phyloP scores from a whole-genome alignment of 2,329 filamentous ascomycete species.

The Aspergillus thermomutatus region DNA sequence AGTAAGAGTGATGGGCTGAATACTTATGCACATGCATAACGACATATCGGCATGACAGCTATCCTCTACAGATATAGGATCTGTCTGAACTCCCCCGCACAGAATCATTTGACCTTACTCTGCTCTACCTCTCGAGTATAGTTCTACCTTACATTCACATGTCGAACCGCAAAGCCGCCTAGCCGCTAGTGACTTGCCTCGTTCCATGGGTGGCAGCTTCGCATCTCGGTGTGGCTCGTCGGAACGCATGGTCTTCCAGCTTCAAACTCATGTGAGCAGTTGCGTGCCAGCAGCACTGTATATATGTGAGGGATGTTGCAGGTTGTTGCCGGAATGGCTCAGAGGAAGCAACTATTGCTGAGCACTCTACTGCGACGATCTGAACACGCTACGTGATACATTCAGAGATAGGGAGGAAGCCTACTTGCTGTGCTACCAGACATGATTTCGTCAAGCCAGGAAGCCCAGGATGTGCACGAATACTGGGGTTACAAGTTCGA shows the following conservation, averaged over 20 bases:
- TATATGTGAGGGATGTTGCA: neutral
- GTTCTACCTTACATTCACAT: conserved; percentile 3
- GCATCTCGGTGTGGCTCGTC: conserved; percentile 4
- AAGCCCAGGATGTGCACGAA: conserved; percentile 18
- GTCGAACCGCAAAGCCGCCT: neutral
- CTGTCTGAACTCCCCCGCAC: neutral
- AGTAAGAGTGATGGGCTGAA: neutral
- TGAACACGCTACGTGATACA: neutral
- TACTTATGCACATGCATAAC: neutral
- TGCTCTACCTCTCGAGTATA: neutral
- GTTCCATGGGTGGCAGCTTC: conserved; percentile 8
- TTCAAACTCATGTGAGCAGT: neutral
- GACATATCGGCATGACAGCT: neutral
- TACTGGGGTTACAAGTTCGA: conserved; percentile 67
- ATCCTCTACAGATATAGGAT: neutral
- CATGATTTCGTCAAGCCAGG: conserved; percentile 6
- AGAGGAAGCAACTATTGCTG: neutral
- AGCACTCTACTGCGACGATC: neutral
- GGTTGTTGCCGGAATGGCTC: neutral
- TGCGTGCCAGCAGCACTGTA: conserved; percentile 1
- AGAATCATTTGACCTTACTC: neutral
- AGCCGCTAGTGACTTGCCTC: conserved; percentile 6
- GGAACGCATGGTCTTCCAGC: neutral
- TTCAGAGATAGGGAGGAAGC: neutral
- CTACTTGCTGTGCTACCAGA: neutral